A percentile compares a stretch with the other conserved stretches of the same genome.
Conservation (phyloP, 306 rosid genomes). For the Quercus mongolica region DNA sequence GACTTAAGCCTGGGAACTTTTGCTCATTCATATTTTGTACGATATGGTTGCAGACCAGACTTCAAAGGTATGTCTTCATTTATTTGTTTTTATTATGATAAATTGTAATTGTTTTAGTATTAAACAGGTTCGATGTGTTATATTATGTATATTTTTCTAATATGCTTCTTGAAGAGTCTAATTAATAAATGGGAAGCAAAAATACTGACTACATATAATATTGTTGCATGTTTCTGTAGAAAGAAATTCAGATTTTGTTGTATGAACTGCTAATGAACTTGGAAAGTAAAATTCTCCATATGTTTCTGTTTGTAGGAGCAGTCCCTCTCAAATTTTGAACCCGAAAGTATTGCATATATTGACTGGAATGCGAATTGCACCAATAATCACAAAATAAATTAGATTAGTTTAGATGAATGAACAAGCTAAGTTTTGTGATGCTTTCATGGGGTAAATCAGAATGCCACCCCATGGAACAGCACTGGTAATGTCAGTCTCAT, state of each 20-base stretch:
- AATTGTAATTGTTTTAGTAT: background rate
- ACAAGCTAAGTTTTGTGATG: background rate
- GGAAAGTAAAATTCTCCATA: background rate
- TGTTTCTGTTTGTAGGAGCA: too few relatives aligned
- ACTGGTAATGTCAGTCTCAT: background rate
- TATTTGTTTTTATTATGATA: background rate
- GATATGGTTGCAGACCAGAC: conserved; percentile 79
- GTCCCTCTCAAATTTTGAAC: too few relatives aligned
- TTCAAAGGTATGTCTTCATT: conserved; percentile 52
- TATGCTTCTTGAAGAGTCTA: background rate
- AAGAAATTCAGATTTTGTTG: background rate
- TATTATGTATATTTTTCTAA: background rate
- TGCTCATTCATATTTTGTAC: conserved; percentile 30
- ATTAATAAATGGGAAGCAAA: background rate
- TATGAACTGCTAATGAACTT: background rate
- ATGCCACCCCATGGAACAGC: background rate
- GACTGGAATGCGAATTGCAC: too few relatives aligned
- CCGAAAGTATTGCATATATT: too few relatives aligned
- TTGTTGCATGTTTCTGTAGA: background rate
- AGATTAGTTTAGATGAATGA: background rate
- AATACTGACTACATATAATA: background rate
- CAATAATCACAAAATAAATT: too few relatives aligned
- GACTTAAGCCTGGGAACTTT: conserved; percentile 23
- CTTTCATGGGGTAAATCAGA: background rate
- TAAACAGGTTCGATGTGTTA: background rate